Base-by-base conservation (phyloP, 2,329 filamentous ascomycete species). In the Cladosporium oxysporum region DNA sequence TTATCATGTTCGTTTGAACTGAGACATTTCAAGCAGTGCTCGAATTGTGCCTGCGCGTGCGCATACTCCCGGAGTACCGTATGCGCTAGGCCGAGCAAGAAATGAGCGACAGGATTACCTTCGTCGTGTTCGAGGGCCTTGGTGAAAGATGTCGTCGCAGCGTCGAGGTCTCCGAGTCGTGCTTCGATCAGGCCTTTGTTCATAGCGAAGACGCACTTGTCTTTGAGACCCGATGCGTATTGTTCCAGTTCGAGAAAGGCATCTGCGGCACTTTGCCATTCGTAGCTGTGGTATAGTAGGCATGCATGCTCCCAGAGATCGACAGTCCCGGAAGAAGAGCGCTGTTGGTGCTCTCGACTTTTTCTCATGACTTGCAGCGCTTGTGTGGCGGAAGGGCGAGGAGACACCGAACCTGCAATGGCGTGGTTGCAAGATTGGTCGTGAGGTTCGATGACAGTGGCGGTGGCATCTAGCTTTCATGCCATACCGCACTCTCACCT, bases 281-380 rank as follows among this genome's bases (percentile, higher is more conserved):
- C 76, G 65, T 71, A 75, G 49, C 66, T 69, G 47, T 76, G 68
- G 66, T 74, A 76, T 1, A 78, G 70, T 5, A 72, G 67, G 14
- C 68, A 68, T 16, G 74, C 75, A 50, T 77, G 75, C 52, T 77
- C 73, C 76, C 76, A 77, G n/a, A 76, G 50, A 69, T 75, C 71
- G 52, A 73, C 58, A 3, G 70, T 68, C 28, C 70, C 23, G 11
- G 49, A 49, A 11, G 58, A 23, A 12, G 49, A 61, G 8, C 50
- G 8, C 28, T 33, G 33, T 35, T 14, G 35, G 26, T 57, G 65
- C 29, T 58, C 35, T 49, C 26, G 37, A 28, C 37, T 16, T 31
- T n/a, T 59, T 3, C n/a, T 52, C 47, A 41, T 62, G 10, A 47
- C 5, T 44, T 29, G 14, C 50, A 21, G n/a, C 41, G 21, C n/a